These are phyloP conservation scores for Glycine latifolia DNA, from an alignment of 306 rosid genomes.

Conservation along the genomic window DNA sequence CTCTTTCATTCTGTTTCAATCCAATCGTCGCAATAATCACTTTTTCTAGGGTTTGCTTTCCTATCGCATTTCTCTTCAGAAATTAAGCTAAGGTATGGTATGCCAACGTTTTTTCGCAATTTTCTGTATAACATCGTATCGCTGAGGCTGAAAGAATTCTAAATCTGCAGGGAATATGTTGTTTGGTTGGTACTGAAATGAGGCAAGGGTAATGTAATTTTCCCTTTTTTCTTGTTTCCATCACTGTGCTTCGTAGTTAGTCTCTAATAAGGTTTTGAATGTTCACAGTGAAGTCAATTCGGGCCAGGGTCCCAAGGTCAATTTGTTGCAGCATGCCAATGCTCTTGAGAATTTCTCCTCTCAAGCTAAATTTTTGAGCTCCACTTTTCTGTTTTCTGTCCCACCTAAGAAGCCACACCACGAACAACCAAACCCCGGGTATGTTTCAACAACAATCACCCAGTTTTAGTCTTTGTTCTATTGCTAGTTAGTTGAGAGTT, in stretches of 20 bases:
- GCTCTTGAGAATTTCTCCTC: constrained; percentile 69
- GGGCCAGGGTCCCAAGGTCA: constrained; percentile 45
- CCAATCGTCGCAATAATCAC: not conserved
- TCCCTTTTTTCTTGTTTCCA: not conserved
- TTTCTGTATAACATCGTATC: too few relatives aligned
- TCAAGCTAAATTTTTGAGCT: constrained; percentile 63
- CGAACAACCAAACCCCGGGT: constrained; percentile 51
- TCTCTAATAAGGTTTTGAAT: constrained; percentile 20
- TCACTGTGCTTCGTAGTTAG: not conserved
- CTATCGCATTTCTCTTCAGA: not conserved
- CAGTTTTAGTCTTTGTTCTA: not conserved
- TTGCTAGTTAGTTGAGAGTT: constrained; percentile 8
- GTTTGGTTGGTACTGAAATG: constrained; percentile 48
- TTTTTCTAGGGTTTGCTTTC: constrained; percentile 39
- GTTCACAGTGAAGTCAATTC: constrained; percentile 52
- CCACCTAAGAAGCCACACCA: constrained; percentile 65
- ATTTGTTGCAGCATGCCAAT: constrained; percentile 70
- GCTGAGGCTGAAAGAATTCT: not conserved
- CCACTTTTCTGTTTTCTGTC: constrained; percentile 70
- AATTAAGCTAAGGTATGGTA: not conserved
- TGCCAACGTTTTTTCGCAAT: not conserved
- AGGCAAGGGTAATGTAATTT: constrained; percentile 48
- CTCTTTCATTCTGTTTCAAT: too few relatives aligned
- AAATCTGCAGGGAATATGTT: constrained; percentile 34
- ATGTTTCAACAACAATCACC: constrained; percentile 1